These are phyloP conservation scores for Trichomonas tenax DNA, from an alignment of 208 protist species.

Conservation along the genomic window DNA sequence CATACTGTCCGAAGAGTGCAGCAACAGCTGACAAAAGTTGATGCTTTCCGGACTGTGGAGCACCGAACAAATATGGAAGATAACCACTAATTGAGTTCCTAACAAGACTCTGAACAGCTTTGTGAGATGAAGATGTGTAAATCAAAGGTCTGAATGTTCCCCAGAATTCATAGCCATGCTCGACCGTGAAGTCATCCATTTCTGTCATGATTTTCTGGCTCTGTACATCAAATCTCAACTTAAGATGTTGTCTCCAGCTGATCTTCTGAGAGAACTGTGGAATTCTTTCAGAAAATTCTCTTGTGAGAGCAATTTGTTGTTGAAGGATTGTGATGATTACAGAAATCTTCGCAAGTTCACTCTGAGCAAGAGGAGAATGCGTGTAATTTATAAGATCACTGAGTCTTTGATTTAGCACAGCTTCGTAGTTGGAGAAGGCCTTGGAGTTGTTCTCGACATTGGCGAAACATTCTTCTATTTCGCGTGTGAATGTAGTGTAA, in stretches of 20 bases:
- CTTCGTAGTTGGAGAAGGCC: not conserved
- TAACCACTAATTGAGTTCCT: not conserved
- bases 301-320: not conserved
- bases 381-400: not conserved
- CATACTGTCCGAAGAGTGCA: not conserved
- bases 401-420: not conserved
- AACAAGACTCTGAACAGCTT: not conserved
- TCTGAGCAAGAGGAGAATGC: not conserved
- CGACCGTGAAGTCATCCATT: not conserved
- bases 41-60: not conserved
- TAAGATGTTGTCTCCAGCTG: not conserved
- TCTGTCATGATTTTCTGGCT: not conserved
- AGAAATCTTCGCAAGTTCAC: not conserved
- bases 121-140: not conserved
- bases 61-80: not conserved
- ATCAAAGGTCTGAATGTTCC: not conserved
- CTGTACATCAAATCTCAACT: not conserved
- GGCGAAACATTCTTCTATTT: not conserved
- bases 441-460: not conserved
- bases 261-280: not conserved
- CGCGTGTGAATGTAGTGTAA: not conserved
- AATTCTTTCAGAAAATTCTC: not conserved
- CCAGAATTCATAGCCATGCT: constrained; percentile 17
- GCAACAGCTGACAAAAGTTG: not conserved
- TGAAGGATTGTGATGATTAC: not conserved